phyloP scores from a whole-genome alignment of 306 rosid genomes.

The Medicago ruthenica region DNA sequence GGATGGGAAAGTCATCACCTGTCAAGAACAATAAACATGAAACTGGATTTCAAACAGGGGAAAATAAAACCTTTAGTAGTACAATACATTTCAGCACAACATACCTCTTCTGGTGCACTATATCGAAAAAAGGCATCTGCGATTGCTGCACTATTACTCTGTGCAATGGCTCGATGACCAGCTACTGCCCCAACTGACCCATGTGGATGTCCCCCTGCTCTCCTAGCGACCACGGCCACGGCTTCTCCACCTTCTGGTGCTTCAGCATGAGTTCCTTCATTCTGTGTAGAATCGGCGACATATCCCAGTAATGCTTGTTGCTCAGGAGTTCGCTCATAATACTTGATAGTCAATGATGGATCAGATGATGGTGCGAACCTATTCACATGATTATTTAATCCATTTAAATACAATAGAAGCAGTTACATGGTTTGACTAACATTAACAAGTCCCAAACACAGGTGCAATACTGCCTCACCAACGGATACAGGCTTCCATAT shows the following conservation, averaged over 20 bases:
- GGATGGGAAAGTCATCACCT: slow-evolving; percentile 99
- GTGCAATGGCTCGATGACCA: slow-evolving; percentile 95
- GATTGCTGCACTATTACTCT: slow-evolving; percentile 79
- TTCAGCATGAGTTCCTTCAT: slow-evolving; percentile 49
- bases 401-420: slow-evolving; percentile 31
- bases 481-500: slow-evolving; percentile 23
- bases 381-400: slow-evolving; percentile 12
- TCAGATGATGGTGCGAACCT: slow-evolving; percentile 92
- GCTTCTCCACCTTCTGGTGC: slow-evolving; percentile 46
- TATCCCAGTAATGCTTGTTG: slow-evolving; percentile 88
- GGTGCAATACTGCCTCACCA: slow-evolving; percentile 20
- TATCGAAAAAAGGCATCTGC: slow-evolving; percentile 88
- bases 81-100: slow-evolving; percentile 24
- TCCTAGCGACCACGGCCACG: slow-evolving; percentile 49
- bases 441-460: slow-evolving; percentile 8
- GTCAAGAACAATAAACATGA: slow-evolving; percentile 43
- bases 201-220: slow-evolving; percentile 66
- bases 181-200: slow-evolving; percentile 88
- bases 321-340: slow-evolving; percentile 87
- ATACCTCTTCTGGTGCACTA: slow-evolving; percentile 95
- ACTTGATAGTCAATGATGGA: slow-evolving; percentile 77
- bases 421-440: slow-evolving; percentile 25
- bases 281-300: slow-evolving; percentile 58
- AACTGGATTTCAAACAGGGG: slow-evolving; percentile 9
- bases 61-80: neutral